Evolutionary conservation across 2,329 filamentous ascomycete species (phyloP).

Genomic region (Parascedosporium putredinis): DNA sequence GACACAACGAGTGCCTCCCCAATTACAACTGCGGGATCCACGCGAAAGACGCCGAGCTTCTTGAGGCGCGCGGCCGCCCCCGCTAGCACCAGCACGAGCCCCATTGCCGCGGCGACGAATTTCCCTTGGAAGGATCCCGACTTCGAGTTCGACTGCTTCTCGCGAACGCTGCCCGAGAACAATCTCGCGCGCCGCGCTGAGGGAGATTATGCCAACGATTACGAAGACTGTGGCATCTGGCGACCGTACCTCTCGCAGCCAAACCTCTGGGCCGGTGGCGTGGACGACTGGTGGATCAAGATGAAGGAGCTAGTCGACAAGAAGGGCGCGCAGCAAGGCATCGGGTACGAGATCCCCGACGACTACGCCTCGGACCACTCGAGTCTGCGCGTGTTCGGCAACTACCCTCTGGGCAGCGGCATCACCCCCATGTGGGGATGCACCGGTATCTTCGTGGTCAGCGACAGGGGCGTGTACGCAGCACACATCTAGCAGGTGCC

Average conservation of each 20-base stretch:
- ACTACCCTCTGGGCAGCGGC: constrained; percentile 7
- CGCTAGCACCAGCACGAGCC: not conserved
- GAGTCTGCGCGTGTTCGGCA: not conserved
- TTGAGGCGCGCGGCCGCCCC: too few species aligned
- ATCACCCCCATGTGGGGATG: constrained; percentile 13
- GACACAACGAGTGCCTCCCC: not conserved
- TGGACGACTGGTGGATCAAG: not conserved
- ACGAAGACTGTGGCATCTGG: not conserved
- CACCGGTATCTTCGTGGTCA: constrained; percentile 9
- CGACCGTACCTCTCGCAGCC: not conserved
- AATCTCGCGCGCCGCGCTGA: too few species aligned
- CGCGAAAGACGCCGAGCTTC: not conserved
- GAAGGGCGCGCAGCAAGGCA: not conserved
- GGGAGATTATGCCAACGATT: not conserved
- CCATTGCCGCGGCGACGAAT: not conserved
- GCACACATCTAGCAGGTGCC: constrained; percentile 13
- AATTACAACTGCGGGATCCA: not conserved
- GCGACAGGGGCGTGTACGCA: constrained; percentile 10
- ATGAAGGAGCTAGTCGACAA: not conserved
- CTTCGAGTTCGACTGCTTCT: not conserved
- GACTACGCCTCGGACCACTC: constrained; percentile 7
- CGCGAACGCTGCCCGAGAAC: not conserved
- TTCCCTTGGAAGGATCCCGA: not conserved
- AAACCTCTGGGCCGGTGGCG: not conserved
- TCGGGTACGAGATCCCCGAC: not conserved